These are phyloP conservation scores for Lentinula aciculospora DNA, from an alignment of 768 basidiomycete species.

Conservation along the genomic window DNA sequence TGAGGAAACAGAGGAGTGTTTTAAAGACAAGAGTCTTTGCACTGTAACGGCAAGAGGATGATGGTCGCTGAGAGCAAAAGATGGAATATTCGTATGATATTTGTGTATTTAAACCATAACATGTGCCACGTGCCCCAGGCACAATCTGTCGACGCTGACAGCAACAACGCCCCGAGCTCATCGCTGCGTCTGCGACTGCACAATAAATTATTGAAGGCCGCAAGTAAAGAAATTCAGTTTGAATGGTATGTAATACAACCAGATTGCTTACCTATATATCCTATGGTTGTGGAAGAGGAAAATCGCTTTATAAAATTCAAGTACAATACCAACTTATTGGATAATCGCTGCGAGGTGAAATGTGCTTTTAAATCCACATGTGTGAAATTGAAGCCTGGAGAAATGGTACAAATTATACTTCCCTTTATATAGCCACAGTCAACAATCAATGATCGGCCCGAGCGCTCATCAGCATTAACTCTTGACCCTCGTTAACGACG, in stretches of 20 bases:
- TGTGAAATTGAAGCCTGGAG: no score
- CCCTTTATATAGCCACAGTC: no score
- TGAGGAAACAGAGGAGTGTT: neutral
- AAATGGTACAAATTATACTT: no score
- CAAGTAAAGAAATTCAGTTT: no score
- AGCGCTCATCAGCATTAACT: neutral
- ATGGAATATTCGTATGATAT: neutral
- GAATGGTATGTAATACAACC: no score
- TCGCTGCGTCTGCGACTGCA: neutral
- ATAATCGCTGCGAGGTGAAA: no score
- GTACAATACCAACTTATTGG: no score
- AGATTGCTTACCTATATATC: no score
- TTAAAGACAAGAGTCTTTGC: neutral
- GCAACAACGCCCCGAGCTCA: neutral
- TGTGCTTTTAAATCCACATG: no score
- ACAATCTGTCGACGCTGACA: neutral
- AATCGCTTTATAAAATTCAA: no score
- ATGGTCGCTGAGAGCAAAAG: slow-evolving; percentile 5
- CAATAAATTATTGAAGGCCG: neutral
- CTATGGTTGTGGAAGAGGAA: no score
- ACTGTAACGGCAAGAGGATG: neutral
- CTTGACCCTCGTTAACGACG: neutral
- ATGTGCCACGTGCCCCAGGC: neutral
- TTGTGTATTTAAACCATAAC: neutral
- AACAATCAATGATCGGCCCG: no score